Percentiles rank a stretch among this genome's conserved stretches.
Evolutionary conservation across 768 basidiomycete species (phyloP).

Genomic region (Kwoniella mangroviensis): DNA sequence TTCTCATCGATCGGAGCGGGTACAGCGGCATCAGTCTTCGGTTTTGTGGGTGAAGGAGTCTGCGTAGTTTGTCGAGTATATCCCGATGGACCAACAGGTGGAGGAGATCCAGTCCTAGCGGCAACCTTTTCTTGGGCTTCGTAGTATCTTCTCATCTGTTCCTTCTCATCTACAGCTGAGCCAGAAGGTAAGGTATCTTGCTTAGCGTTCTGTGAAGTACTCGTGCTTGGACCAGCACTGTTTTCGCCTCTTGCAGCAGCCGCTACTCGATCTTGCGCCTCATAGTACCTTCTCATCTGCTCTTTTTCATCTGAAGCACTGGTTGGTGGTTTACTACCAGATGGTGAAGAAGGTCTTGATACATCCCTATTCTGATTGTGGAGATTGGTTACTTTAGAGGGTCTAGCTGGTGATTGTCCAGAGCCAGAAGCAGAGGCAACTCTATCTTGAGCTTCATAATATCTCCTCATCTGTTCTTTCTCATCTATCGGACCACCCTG

Average conservation of each 20-base stretch:
- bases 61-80: neutral
- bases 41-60: neutral
- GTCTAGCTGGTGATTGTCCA: no score
- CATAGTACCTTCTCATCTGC: constrained; percentile 38
- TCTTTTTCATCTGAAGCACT: constrained; percentile 28
- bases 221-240: neutral
- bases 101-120: constrained; percentile 2
- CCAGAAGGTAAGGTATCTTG: neutral
- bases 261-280: constrained; percentile 31
- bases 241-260: constrained; percentile 4
- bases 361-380: no score
- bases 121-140: constrained; percentile 15
- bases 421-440: constrained; percentile 7
- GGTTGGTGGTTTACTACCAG: no score
- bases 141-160: constrained; percentile 26
- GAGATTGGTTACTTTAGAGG: no score
- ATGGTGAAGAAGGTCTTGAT: no score
- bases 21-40: constrained; percentile 8
- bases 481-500: constrained; percentile 8
- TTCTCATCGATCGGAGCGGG: constrained; percentile 15
- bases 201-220: neutral
- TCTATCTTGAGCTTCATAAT: constrained; percentile 36
- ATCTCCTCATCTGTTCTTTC: constrained; percentile 40
- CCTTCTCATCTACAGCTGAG: constrained; percentile 19
- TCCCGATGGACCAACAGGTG: constrained; percentile 1